These are phyloP conservation scores for Forsythia viridissima DNA, from an alignment of 257 asterid genomes.

Conservation along the genomic window DNA sequence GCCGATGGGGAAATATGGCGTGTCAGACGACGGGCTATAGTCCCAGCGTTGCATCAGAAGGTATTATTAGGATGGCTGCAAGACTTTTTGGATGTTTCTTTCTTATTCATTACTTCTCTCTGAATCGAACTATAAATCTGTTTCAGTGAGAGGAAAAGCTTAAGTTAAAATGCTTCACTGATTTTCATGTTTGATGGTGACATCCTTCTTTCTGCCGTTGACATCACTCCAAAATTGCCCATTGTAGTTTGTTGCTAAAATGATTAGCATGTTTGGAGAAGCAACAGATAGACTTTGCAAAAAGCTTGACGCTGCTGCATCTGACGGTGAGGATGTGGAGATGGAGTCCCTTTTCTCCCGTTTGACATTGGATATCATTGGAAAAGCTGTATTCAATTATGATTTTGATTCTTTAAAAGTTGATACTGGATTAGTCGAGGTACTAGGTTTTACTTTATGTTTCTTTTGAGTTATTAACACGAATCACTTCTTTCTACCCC, in stretches of 20 bases:
- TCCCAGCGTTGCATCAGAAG: constrained; percentile 95
- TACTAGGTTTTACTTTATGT: constrained; percentile 34
- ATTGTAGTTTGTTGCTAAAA: constrained; percentile 85
- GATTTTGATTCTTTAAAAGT: constrained; percentile 90
- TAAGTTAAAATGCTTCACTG: background rate
- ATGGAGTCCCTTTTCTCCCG: constrained; percentile 99
- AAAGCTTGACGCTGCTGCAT: constrained; percentile 86
- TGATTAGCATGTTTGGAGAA: constrained; percentile 82
- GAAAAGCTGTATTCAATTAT: constrained; percentile 96
- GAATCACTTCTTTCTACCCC: background rate
- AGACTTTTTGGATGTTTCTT: background rate
- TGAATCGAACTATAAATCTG: background rate
- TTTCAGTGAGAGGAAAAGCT: background rate
- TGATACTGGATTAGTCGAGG: constrained; percentile 93
- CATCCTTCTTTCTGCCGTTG: constrained; percentile 11
- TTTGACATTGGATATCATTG: constrained; percentile 89
- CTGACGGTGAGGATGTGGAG: constrained; percentile 90
- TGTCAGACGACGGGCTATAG: constrained; percentile 89
- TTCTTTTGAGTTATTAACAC: background rate
- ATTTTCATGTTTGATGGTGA: background rate
- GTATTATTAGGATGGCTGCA: constrained; percentile 41
- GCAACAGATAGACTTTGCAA: constrained; percentile 85
- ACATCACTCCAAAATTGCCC: constrained; percentile 19
- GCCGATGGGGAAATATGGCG: constrained; percentile 99
- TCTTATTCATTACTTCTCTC: background rate